Base-by-base conservation (phyloP, 345 rosid genomes). In the Sonneratia caseolaris region DNA sequence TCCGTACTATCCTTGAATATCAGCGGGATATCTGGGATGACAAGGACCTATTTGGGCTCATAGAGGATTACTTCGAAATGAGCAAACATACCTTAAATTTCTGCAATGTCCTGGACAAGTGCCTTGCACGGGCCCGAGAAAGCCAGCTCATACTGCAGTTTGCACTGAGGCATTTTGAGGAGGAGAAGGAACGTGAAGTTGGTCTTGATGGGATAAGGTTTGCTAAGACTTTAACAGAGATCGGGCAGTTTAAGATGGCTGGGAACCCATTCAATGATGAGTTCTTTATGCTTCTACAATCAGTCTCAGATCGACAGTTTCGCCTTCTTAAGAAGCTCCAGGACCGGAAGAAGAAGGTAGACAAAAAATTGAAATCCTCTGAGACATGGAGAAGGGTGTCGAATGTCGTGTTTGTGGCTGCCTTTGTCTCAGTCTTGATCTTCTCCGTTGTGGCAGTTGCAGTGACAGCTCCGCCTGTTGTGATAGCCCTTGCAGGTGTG, bases 371-470 rank as follows among this genome's bases (percentile, higher is more conserved):
- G 67, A 79, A 77, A 71, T 74, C 80, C 0, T 38, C 83, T 79
- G 84, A 87, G 80, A 68, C 86, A 68, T 87, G 97, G 98, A 82
- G 88, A 86, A 88, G 79, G 74, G 84, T 94, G 37, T 83, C 98
- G 0, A 90, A 88, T 74, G 89, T 88, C 47, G 72, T 94, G 64
- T 91, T 94, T 67, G 84, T 86, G 18, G 74, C 97, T 12, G 86
- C 85, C 3, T 90, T 91, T 70, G 83, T 90, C n/a, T 82, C 97
- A 19, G 87, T 83, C 22, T 72, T 91, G 80, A 84, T 90, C 53
- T 81, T 91, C 81, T 88, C 98, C 0, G 97, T 94, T 21, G 95
- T 90, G 75, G 97, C 98, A 47, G 97, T 91, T 40, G 89, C 97
- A 1, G 72, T 90, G 53, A 80, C 93, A 36, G 92, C 88, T 6